Conservation (phyloP, 495 filamentous ascomycete genomes). For the Aspergillus indologenus region DNA sequence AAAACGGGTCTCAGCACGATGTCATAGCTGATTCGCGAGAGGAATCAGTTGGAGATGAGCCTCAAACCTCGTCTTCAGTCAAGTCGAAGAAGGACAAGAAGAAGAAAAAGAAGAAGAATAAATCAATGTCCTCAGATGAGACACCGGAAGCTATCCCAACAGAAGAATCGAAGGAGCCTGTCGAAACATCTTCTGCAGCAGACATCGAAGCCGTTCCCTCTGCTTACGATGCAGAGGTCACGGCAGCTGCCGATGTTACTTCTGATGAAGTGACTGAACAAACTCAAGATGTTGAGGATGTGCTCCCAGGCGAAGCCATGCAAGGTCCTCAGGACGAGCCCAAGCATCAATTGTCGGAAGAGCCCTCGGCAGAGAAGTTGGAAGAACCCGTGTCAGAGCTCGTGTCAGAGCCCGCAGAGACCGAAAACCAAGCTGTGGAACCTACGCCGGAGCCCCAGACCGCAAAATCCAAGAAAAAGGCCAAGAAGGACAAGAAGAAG, state of each 20-base stretch:
- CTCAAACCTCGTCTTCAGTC: slow-evolving; percentile 6
- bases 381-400: slow-evolving; percentile 9
- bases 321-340: not conserved
- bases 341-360: not conserved
- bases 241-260: not conserved
- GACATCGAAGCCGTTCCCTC: slow-evolving; percentile 24
- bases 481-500: slow-evolving; percentile 43
- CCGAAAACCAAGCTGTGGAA: slow-evolving; percentile 4
- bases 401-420: not conserved
- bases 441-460: slow-evolving; percentile 15
- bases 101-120: slow-evolving; percentile 37
- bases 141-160: slow-evolving; percentile 9
- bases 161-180: slow-evolving; percentile 2
- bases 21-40: not conserved
- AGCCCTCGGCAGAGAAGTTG: not conserved
- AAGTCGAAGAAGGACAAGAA: slow-evolving; percentile 25
- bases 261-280: not conserved
- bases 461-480: slow-evolving; percentile 40
- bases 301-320: not conserved
- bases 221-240: slow-evolving; percentile 24
- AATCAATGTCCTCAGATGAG: slow-evolving; percentile 23
- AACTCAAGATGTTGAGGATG: not conserved
- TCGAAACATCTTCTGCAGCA: slow-evolving; percentile 11
- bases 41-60: slow-evolving; percentile 8
- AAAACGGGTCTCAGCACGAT: slow-evolving; percentile 11